Base-by-base conservation (phyloP, 148 eudicot species). In the Vaccinium macrocarpon region DNA sequence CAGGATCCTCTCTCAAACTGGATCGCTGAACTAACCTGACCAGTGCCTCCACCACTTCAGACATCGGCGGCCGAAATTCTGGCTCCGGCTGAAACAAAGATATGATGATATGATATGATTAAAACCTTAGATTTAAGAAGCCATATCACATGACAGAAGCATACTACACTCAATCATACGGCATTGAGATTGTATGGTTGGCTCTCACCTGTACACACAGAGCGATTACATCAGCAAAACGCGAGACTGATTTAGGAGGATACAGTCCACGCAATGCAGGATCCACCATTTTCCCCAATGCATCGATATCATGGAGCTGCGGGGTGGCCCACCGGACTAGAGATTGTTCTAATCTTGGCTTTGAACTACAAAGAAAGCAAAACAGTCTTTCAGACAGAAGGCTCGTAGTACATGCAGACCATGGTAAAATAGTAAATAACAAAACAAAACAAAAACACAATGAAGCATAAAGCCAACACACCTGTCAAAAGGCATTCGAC, bases 401-500 rank as follows among this genome's bases (percentile, higher is more conserved):
- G 73, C 38, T 27, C 38, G 16, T 12, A 27, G 42, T 13, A 15
- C 38, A 29, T 29, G 73, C 16, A 68, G 16, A 25, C 38, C 3
- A 0, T 55, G 1, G 57, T 55, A 55, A 55, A 15, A 55, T 12
- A 53, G 18, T 12, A 10, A 68, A 29, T 27, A 27, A 25, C 48
- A 48, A 32, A 35, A 35, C 38, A 35, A 35, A 35, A 35, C 38
- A 35, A 35, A 35, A 35, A 5, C 42, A 50, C 42, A 32, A 9
- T 6, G 9, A 62, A 48, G 16, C 52, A 25, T 27, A 12, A 83
- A 82, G n/a, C 11, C 6, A 59, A 81, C 84, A 80, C 79, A 92
- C 94, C 95, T 90, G 85, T 94, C 97, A 53, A 83, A 91, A 78
- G 97, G 92, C 91, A 83, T 90, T 62, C 97, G 93, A 78, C 97